Percentiles rank a stretch among this genome's conserved stretches.
Conservation (phyloP, 2,329 filamentous ascomycete genomes). For the Pseudogymnoascus sp. region DNA sequence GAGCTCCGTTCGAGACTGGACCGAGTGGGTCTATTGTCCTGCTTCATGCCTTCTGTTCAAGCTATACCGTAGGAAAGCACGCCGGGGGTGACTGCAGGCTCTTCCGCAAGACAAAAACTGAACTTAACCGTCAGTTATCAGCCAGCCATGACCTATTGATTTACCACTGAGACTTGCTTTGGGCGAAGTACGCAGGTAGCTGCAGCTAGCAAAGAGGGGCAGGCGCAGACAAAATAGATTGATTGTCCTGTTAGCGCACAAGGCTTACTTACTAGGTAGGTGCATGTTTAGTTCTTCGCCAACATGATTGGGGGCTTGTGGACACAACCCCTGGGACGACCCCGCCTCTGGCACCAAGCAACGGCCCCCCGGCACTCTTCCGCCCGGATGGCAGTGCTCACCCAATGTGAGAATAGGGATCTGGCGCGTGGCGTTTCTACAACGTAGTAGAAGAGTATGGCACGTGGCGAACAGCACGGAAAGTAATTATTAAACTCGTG, state of each 20-base stretch:
- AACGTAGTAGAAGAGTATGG: background rate
- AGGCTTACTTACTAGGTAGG: background rate
- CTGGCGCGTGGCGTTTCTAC: background rate
- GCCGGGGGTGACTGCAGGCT: too few species aligned
- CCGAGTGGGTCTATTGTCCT: background rate
- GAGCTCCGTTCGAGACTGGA: background rate
- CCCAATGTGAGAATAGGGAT: slow-evolving; percentile 3
- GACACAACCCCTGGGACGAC: background rate
- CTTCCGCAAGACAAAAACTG: background rate
- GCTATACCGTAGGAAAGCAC: background rate
- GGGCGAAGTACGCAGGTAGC: background rate
- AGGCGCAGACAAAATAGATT: background rate
- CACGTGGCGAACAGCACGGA: background rate
- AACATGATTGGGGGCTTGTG: background rate
- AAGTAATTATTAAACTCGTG: background rate
- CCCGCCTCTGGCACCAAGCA: background rate
- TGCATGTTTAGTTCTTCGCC: background rate
- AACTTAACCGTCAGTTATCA: background rate
- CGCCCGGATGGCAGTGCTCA: background rate
- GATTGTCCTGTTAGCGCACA: slow-evolving; percentile 28
- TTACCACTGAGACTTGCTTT: background rate
- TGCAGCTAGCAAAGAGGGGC: background rate
- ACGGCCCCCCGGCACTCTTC: background rate
- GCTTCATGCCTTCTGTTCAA: background rate
- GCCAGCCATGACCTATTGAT: background rate